phyloP scores from a whole-genome alignment of 306 rosid genomes.

The Oemleria cerasiformis region DNA sequence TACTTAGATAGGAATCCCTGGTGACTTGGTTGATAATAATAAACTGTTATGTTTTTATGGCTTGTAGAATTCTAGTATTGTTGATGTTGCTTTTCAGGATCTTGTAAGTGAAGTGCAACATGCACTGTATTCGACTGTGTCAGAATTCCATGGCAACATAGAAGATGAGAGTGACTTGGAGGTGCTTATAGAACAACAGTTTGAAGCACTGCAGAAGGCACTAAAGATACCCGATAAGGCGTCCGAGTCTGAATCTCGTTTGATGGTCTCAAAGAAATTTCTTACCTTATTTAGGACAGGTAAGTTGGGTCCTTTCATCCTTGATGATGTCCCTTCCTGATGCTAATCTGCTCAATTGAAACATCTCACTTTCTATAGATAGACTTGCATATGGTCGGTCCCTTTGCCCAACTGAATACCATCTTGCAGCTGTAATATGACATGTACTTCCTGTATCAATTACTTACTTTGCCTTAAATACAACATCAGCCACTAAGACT shows the following conservation, averaged over 20 bases:
- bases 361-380: not conserved
- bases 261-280: conserved; percentile 84
- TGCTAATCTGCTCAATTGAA: conserved; percentile 19
- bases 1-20: not conserved
- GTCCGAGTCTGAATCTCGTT: conserved; percentile 76
- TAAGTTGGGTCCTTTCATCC: conserved; percentile 81
- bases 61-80: not conserved
- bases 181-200: conserved; percentile 60
- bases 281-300: conserved; percentile 78
- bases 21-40: not conserved
- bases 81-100: conserved; percentile 40
- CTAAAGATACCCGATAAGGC: conserved; percentile 73
- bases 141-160: conserved; percentile 31
- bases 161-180: conserved; percentile 59
- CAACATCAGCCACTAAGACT: no score
- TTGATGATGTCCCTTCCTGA: conserved; percentile 85
- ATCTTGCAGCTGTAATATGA: no score
- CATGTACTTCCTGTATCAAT: no score
- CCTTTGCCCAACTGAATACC: no score
- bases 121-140: conserved; percentile 41
- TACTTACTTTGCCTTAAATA: no score
- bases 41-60: not conserved
- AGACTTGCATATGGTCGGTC: no score
- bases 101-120: conserved; percentile 62
- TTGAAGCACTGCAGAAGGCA: conserved; percentile 75